These are phyloP conservation scores for Ophiostoma montium DNA, from an alignment of 2,329 filamentous ascomycete genomes.

Conservation along the genomic window DNA sequence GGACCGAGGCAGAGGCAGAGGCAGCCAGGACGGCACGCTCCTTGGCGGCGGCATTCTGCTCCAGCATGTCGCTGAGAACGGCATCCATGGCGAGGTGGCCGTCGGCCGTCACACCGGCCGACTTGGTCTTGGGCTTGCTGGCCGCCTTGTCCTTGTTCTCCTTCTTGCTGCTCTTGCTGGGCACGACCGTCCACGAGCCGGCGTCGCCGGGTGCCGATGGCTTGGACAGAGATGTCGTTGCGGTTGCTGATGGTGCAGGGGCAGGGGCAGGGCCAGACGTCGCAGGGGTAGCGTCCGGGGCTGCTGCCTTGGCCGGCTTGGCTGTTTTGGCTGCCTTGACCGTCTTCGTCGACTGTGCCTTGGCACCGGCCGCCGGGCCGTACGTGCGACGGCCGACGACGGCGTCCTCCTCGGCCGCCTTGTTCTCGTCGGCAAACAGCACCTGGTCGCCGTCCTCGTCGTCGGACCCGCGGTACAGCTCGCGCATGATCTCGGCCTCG, in stretches of 20 bases:
- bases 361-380: slow-evolving; percentile 4
- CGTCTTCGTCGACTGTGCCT: no score
- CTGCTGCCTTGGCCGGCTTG: neutral
- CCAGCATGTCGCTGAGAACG: slow-evolving; percentile 3
- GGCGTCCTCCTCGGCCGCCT: neutral
- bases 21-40: neutral
- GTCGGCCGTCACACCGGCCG: neutral
- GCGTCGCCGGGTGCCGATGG: slow-evolving; percentile 4
- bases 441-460: neutral
- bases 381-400: slow-evolving; percentile 13
- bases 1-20: neutral
- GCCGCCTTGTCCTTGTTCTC: slow-evolving; percentile 2
- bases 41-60: neutral
- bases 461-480: slow-evolving; percentile 46
- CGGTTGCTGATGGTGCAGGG: neutral
- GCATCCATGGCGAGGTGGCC: slow-evolving; percentile 2
- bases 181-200: slow-evolving; percentile 7
- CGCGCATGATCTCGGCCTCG: slow-evolving; percentile 52
- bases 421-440: neutral
- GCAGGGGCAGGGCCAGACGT: neutral
- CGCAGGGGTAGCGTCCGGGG: neutral
- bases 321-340: neutral
- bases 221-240: neutral
- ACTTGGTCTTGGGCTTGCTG: neutral
- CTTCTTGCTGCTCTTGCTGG: neutral